Evolutionary conservation across 495 filamentous ascomycete genomes (phyloP), one percentile per base, ranked within the genome.

Genomic region (Talaromyces thailandensis): DNA sequence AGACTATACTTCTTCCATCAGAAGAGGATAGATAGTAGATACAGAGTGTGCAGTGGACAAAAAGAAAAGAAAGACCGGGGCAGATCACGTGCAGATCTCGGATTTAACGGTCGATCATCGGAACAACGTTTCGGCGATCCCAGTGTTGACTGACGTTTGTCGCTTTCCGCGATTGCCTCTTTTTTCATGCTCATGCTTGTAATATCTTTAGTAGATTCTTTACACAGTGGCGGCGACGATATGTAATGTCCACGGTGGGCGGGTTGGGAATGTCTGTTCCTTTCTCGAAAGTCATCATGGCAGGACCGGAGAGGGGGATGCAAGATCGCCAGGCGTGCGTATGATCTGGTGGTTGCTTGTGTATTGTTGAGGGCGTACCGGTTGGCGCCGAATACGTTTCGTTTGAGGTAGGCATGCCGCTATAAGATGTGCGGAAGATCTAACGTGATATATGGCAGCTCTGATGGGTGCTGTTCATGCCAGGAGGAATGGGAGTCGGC

Each of bases 311-410:
- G n/a, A n/a, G n/a, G n/a, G n/a, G n/a, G n/a, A n/a, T 48, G 43
- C 43, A 48, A 48, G 43, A 68, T 65, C 12, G 60, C 21, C 3
- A 40, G 23, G 6, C 63, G 53, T 61, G 60, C 62, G 8, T 68
- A 68, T 24, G 65, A 68, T 62, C n/a, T 23, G 6, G 67, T 67
- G 16, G 65, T 68, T 28, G 25, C 60, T 14, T 62, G 40, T 28
- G 58, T 68, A 28, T 43, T 68, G 25, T 56, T 68, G 26, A 53
- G 64, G 37, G 60, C 60, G 25, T 61, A 60, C 16, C 57, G 61
- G 60, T 24, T 68, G 9, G 67, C 66, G 29, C 67, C 65, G 43
- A 48, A 48, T 48, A 48, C 43, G 43, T 48, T 48, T 23, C n/a
- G 6, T 7, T 21, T 48, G 16, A 18, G 43, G n/a, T 48, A 48